phyloP scores from a whole-genome alignment of 192 early-diverging fungal genomes.

The Backusella liffmaniae region DNA sequence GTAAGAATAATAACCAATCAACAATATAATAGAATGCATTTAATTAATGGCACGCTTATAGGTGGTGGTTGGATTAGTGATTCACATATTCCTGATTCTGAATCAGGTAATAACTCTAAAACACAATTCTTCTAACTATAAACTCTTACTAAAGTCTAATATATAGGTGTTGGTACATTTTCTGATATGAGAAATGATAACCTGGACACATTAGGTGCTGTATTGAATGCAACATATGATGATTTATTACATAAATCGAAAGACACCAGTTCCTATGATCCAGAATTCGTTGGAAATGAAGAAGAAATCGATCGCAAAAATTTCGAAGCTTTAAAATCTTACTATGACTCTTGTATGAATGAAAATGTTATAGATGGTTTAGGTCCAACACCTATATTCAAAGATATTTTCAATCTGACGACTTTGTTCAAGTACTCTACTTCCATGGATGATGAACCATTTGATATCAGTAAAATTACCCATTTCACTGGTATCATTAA shows the following conservation, averaged over 20 bases:
- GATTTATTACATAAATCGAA: background rate
- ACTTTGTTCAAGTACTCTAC: background rate
- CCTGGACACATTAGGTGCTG: constrained; percentile 39
- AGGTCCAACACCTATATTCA: constrained; percentile 40
- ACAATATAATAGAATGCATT: background rate
- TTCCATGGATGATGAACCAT: background rate
- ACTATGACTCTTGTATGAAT: constrained; percentile 59
- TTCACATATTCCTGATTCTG: constrained; percentile 59
- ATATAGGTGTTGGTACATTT: constrained; percentile 20
- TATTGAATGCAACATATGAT: constrained; percentile 48
- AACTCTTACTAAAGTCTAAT: background rate
- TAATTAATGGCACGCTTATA: constrained; percentile 14
- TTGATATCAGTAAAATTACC: background rate
- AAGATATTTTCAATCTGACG: constrained; percentile 23
- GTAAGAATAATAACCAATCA: constrained; percentile 36
- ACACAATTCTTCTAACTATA: background rate
- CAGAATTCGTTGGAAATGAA: constrained; percentile 9
- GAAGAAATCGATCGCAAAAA: constrained; percentile 45
- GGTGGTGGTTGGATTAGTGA: constrained; percentile 56
- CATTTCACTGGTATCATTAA: constrained; percentile 4
- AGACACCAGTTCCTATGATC: constrained; percentile 8
- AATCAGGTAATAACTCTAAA: constrained; percentile 33
- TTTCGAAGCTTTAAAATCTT: constrained; percentile 52
- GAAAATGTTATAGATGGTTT: constrained; percentile 40
- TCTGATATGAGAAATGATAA: constrained; percentile 22